Base-by-base conservation (phyloP, 2,329 filamentous ascomycete species). In the Fusarium transvaalense region DNA sequence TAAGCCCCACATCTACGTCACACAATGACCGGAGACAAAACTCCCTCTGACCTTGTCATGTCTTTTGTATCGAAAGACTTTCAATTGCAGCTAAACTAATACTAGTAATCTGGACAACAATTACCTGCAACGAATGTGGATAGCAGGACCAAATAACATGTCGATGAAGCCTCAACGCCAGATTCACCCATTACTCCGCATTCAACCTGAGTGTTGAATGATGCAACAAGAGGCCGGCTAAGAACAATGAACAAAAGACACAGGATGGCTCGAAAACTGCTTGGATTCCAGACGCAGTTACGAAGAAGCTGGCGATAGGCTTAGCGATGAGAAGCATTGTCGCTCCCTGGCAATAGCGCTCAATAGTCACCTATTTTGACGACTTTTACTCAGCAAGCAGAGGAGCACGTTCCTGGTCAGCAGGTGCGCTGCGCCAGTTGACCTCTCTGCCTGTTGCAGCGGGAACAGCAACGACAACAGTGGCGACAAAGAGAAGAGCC, bases 401-500 rank as follows among this genome's bases (percentile, higher is more conserved):
- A 66, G 88, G 88, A 47, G 88, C 88, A 67, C 87, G 86, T 81
- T 91, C 87, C 42, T 83, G 76, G 68, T 89, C 86, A 27, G 81
- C 74, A 39, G 79, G 72, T 8, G 76, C 72, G 41, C 78, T 76
- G 51, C 80, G 80, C 63, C 87, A 87, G 48, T 79, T 81, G 65
- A 84, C 74, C 46, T 89, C 85, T 56, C 84, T 82, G 61, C 90
- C 90, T 14, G 88, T 84, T 75, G 89, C 83, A 23, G 86, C 86
- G 1, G 91, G 91, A 34, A 92, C 79, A 4, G 88, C 90, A 53
- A 93, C 83, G 17, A 85, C 79, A 4, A 92, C 74, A 2, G 91
- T 93, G 19, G 88, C 80, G 21, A 94, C 78, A 77, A 96, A 91
- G 54, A 97, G 86, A 27, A 92, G 77, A 1, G 84, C 87, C 85